Base-by-base conservation (phyloP, 306 rosid species). In the Cucurbita pepo region DNA sequence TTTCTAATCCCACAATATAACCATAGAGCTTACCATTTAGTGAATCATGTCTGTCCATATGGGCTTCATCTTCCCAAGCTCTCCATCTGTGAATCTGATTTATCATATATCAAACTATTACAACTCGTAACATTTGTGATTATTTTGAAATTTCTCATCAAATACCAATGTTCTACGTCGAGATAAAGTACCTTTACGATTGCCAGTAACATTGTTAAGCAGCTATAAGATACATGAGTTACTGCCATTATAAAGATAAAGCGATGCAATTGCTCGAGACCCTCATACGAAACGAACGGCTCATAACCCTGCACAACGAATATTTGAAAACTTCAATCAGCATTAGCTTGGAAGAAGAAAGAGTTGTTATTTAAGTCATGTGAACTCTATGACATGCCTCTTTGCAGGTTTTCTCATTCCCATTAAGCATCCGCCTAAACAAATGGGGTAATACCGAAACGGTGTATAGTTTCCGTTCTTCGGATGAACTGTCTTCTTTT, bases 251-350 rank as follows among this genome's bases (percentile, higher is more conserved):
- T 85, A 77, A 93, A 93, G 84, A 93, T 93, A 86, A 93, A 93
- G 38, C 97, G 90, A 74, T 93, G 98, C 90, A 93, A 80, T 81
- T 93, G 98, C 86, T 93, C 98, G 76, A 93, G 96, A 76, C 98
- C 98, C 83, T 90, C 77, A 70, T 87, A 88, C 0, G 98, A 93
- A 76, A 90, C 93, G 70, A 93, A 88, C 30, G 98, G 98, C 75
- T 90, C 98, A 71, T 87, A 77, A 73, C 93, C 98, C 98, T 93
- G 90, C 37, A 25, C 13, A 74, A 51, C 73, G 51, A 66, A 63
- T 14, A 16, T 22, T 45, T 47, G 55, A 38, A 53, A 77, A 82
- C 65, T 74, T 52, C 79, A 71, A 77, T 80, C 54, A 76, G 45
- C 52, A 63, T 41, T 43, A 41, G 70, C 52, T 63, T 63, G n/a